Percentiles rank a stretch among this genome's conserved stretches.
phyloP scores from a whole-genome alignment of 2,329 filamentous ascomycete species.

The Tympanopsis confertula region DNA sequence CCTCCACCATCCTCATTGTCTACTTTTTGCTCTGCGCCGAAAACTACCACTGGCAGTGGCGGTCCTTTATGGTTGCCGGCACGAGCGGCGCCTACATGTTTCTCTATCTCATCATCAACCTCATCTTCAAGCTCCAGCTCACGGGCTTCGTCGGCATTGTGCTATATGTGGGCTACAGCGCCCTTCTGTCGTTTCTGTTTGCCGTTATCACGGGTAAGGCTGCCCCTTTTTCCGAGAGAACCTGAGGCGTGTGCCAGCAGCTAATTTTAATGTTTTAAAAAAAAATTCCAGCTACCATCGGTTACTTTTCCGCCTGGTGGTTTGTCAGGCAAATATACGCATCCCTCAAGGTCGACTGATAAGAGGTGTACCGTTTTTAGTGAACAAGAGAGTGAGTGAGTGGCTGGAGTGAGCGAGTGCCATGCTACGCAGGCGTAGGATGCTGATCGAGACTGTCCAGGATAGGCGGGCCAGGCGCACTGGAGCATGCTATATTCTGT shows the following conservation, averaged over 20 bases:
- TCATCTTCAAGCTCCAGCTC: constrained; percentile 76
- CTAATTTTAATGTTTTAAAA: background rate
- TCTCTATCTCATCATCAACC: constrained; percentile 79
- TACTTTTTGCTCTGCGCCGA: constrained; percentile 94
- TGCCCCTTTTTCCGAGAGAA: too few relatives aligned
- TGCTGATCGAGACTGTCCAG: too few relatives aligned
- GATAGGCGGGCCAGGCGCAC: too few relatives aligned
- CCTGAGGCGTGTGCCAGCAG: background rate
- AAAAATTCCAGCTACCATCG: constrained; percentile 64
- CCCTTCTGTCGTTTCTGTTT: constrained; percentile 78
- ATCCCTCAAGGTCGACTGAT: constrained; percentile 93
- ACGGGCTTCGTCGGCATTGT: constrained; percentile 76
- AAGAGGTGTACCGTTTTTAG: background rate
- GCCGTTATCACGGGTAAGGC: constrained; percentile 84
- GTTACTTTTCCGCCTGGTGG: constrained; percentile 87
- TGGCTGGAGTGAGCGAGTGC: background rate
- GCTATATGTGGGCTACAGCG: constrained; percentile 86
- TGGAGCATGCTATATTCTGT: too few relatives aligned
- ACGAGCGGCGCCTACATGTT: constrained; percentile 89
- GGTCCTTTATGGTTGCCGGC: constrained; percentile 81
- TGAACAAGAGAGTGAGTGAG: background rate
- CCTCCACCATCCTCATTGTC: constrained; percentile 84
- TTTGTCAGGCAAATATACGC: constrained; percentile 90
- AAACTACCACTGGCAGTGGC: constrained; percentile 99
- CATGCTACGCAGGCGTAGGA: background rate